These are phyloP conservation scores for Backusella luteola DNA, from an alignment of 192 early-diverging fungal species.

Conservation along the genomic window DNA sequence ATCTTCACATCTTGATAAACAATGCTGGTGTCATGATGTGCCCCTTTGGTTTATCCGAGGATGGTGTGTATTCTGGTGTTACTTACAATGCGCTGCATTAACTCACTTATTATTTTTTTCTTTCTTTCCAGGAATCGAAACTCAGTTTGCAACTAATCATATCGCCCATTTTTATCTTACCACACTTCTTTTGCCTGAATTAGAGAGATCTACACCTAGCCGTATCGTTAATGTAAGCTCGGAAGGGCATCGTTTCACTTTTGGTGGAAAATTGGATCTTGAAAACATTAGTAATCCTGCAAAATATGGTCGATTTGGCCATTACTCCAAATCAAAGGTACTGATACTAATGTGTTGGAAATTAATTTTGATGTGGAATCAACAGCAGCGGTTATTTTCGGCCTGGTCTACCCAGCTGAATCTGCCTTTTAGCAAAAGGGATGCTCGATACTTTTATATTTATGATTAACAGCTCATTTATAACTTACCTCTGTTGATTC, in stretches of 20 bases:
- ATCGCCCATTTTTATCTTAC: slow-evolving; percentile 44
- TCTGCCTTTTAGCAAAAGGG: background rate
- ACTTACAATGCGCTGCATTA: background rate
- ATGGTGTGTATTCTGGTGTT: slow-evolving; percentile 23
- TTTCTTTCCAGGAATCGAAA: slow-evolving; percentile 43
- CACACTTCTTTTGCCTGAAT: slow-evolving; percentile 18
- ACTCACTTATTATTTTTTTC: background rate
- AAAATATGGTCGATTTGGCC: slow-evolving; percentile 12
- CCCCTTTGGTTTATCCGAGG: slow-evolving; percentile 38
- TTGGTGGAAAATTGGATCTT: slow-evolving; percentile 9
- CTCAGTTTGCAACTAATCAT: slow-evolving; percentile 58
- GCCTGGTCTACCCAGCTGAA: background rate
- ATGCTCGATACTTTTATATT: background rate
- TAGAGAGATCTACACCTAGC: slow-evolving; percentile 23
- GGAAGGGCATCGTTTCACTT: background rate
- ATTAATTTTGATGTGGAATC: background rate
- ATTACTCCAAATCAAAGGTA: slow-evolving; percentile 29
- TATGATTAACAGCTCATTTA: background rate
- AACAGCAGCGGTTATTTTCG: background rate
- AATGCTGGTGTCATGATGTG: slow-evolving; percentile 63
- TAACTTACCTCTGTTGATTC: background rate
- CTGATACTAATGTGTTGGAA: background rate
- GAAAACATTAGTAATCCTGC: slow-evolving; percentile 21
- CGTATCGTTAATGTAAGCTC: slow-evolving; percentile 38
- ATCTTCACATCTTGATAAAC: slow-evolving; percentile 55